These are phyloP conservation scores for Myxozyma udenii DNA, from an alignment of 805 yeast genomes.

Conservation along the genomic window DNA sequence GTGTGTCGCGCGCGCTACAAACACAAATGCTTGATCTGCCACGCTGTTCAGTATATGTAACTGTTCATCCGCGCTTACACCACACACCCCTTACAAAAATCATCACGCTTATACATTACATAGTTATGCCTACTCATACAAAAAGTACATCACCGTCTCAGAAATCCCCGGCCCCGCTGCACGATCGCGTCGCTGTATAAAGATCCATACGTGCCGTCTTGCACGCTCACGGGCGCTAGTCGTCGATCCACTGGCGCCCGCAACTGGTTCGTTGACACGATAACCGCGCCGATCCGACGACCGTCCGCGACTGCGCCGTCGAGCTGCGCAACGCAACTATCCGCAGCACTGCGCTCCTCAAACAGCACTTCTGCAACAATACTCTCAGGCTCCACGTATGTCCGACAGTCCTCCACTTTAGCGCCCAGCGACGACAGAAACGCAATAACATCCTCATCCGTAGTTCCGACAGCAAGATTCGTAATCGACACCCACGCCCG, in stretches of 20 bases:
- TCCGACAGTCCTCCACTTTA: constrained; percentile 29
- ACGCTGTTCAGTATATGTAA: background rate
- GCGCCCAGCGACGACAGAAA: constrained; percentile 33
- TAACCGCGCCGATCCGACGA: constrained; percentile 9
- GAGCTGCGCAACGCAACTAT: constrained; percentile 38
- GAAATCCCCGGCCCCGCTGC: constrained; percentile 24
- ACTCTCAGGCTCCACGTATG: constrained; percentile 14
- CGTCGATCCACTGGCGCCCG: constrained; percentile 1
- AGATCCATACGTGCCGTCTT: constrained; percentile 12
- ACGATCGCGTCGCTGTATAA: constrained; percentile 22
- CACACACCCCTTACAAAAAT: too few relatives aligned
- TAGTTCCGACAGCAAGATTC: constrained; percentile 38
- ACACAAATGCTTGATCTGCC: background rate
- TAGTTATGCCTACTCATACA: constrained; percentile 43
- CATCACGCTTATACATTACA: background rate
- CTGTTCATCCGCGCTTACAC: background rate
- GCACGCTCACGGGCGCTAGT: constrained; percentile 9
- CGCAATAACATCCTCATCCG: constrained; percentile 34
- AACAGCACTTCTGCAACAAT: constrained; percentile 35
- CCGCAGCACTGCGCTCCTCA: constrained; percentile 36
- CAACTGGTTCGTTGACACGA: constrained; percentile 2
- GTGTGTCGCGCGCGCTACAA: background rate
- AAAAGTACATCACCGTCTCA: background rate
- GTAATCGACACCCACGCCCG: constrained; percentile 29
- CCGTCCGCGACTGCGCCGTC: constrained; percentile 52